Conservation (phyloP, 2,329 filamentous ascomycete species). For the Aspergillus costaricaensis region DNA sequence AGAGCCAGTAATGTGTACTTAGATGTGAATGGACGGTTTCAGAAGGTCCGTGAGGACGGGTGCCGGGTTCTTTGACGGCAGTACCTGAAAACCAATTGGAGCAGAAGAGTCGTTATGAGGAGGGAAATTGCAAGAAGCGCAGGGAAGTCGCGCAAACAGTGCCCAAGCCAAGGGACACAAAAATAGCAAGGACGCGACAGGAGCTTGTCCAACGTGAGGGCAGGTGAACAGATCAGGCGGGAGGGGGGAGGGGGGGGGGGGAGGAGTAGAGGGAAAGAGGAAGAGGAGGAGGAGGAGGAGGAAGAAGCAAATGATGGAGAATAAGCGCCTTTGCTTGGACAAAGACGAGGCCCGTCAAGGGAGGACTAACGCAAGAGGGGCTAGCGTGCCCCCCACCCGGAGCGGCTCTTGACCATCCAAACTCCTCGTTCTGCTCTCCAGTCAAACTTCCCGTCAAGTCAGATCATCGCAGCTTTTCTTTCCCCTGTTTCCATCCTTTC, state of each 20-base stretch:
- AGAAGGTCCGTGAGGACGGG: background rate
- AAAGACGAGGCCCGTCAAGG: conserved; percentile 6
- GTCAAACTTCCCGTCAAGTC: conserved; percentile 19
- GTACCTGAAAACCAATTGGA: background rate
- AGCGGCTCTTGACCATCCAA: conserved; percentile 31
- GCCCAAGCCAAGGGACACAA: background rate
- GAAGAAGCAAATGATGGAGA: background rate
- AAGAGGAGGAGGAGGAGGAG: background rate
- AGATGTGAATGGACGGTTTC: background rate
- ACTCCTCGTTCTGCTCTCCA: conserved; percentile 26
- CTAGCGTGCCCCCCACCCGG: conserved; percentile 25
- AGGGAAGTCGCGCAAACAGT: background rate
- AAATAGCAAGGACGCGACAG: too few species aligned
- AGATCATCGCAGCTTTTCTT: conserved; percentile 26
- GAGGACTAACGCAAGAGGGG: conserved; percentile 17
- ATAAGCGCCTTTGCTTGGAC: conserved; percentile 9
- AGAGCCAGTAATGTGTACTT: background rate
- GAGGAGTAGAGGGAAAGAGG: background rate
- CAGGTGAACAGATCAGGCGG: background rate
- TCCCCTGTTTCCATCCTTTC: conserved; percentile 16
- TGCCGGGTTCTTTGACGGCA: background rate
- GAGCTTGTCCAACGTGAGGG: too few species aligned
- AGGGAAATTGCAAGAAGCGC: background rate
- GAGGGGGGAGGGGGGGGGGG: background rate
- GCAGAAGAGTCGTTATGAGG: background rate